phyloP scores from a whole-genome alignment of 2,329 filamentous ascomycete genomes.

The Botrytis hyacinthi region DNA sequence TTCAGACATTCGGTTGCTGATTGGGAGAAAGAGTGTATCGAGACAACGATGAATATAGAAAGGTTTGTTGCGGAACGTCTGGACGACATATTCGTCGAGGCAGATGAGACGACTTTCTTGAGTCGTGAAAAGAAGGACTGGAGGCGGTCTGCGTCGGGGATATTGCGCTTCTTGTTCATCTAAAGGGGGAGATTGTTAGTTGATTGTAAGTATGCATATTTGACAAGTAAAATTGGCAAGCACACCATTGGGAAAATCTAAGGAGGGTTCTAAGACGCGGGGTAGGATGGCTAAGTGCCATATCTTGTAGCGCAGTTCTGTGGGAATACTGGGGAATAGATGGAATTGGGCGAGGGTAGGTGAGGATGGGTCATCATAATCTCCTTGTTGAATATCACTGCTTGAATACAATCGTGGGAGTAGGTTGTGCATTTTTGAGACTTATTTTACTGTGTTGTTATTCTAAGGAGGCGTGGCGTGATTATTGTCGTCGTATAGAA shows the following conservation, averaged over 20 bases:
- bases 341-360: conserved; percentile 17
- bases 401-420: not conserved
- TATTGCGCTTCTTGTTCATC: not conserved
- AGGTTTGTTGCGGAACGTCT: not conserved
- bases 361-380: not conserved
- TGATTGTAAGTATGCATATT: not conserved
- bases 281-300: conserved; percentile 23
- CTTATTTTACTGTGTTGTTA: not conserved
- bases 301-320: conserved; percentile 26
- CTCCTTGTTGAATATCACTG: not conserved
- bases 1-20: not conserved
- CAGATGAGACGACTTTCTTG: conserved; percentile 11
- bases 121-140: not conserved
- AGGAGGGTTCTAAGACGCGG: conserved; percentile 23
- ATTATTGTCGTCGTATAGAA: not conserved
- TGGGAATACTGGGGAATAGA: conserved; percentile 24
- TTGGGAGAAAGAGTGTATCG: not conserved
- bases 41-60: not conserved
- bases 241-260: conserved; percentile 12
- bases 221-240: not conserved
- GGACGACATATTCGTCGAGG: conserved; percentile 1
- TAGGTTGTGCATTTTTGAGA: not conserved
- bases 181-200: not conserved
- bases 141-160: not conserved
- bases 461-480: not conserved